Base-by-base conservation (phyloP, 2,329 filamentous ascomycete species). In the Trichocomaceae sp. region DNA sequence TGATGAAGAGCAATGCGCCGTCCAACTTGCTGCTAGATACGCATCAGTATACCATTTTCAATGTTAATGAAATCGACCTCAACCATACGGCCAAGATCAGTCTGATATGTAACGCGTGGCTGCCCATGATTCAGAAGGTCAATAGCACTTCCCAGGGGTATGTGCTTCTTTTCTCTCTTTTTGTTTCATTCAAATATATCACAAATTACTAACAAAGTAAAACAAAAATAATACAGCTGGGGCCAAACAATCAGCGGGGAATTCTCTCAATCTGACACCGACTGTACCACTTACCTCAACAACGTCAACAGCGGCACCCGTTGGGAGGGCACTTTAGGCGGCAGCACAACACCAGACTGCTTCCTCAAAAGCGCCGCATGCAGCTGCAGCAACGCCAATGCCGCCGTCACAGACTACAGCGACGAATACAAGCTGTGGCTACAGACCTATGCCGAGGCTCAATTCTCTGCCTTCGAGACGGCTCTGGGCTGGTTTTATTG, bases 401-500 rank as follows among this genome's bases (percentile, higher is more conserved):
- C 86, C 1, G 84, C 87, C 63, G 79, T 87, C 0, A 72, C 76
- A 17, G 67, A 73, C 3, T 97, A 91, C 76, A 83, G 80, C 37
- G 76, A 77, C 56, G 74, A 76, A 4, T 99, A 99, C 74, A 96
- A 93, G 74, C 75, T 84, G 62, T 97, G 92, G 72, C 77, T 99
- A 59, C 81, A 83, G 60, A 88, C 88, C 72, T 97, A 97, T 73
- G 93, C 93, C 5, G 86, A 96, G 72, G 93, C 91, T 52, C 93
- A 99, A 75, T 99, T 99, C 89, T 80, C 86, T 63, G 88, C 85
- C 57, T 99, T 97, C 66, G 92, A 97, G 72, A 84, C 86, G 59
- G 90, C 88, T 5, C 93, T 88, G 86, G 93, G 93, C 48, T 99
- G 93, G 93, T 96, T 95, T 75, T 99, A 99, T 74, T 99, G 93